Evolutionary conservation across 306 rosid species (phyloP).

Genomic region (Medicago truncatula): DNA sequence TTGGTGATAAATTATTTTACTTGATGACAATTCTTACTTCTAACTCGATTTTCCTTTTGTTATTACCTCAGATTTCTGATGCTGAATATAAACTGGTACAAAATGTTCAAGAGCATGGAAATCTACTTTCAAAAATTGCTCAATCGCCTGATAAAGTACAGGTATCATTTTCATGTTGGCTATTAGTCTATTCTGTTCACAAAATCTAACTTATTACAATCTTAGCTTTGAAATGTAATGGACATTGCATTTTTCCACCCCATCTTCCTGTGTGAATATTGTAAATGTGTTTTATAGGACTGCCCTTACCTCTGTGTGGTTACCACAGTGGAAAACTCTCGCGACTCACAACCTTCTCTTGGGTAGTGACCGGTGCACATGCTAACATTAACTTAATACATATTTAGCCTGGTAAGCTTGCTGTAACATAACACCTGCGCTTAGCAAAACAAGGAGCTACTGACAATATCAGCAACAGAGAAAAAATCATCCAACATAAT

Average conservation of each 20-base stretch:
- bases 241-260: no score
- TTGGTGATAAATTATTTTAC: background rate
- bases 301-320: no score
- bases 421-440: no score
- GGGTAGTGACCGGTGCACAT: no score
- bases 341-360: no score
- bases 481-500: no score
- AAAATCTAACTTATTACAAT: slow-evolving; percentile 14
- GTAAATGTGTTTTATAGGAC: no score
- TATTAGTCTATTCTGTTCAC: slow-evolving; percentile 9
- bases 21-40: background rate
- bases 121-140: slow-evolving; percentile 74
- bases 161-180: slow-evolving; percentile 48
- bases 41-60: background rate
- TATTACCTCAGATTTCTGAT: slow-evolving; percentile 64
- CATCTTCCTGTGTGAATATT: no score
- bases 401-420: no score
- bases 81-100: slow-evolving; percentile 78
- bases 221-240: background rate
- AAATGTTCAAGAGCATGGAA: slow-evolving; percentile 81
- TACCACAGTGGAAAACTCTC: background rate
- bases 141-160: slow-evolving; percentile 96
- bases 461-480: no score
- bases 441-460: no score
- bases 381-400: no score